These are phyloP conservation scores for Aurinia saxatilis DNA, from an alignment of 345 rosid genomes.

Conservation along the genomic window DNA sequence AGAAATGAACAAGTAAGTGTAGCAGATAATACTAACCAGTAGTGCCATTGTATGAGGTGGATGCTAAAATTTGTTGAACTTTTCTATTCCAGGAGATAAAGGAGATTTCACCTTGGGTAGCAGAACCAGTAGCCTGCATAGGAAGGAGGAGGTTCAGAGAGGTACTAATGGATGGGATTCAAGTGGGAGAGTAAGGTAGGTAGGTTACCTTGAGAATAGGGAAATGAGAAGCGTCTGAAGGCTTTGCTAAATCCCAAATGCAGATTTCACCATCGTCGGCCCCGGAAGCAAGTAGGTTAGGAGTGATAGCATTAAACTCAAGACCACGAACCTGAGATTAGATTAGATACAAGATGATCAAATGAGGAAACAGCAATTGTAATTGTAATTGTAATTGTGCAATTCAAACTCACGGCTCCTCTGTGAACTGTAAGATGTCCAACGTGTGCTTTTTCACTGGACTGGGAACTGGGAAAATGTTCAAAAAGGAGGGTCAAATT, in stretches of 20 bases:
- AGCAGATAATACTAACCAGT: conserved; percentile 59
- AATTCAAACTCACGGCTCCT: conserved; percentile 77
- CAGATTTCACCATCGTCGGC: conserved; percentile 97
- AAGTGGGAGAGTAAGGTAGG: neutral
- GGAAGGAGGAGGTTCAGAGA: neutral
- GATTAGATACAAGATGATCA: too few relatives aligned
- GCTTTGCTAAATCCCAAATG: conserved; percentile 87
- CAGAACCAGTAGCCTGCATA: conserved; percentile 85
- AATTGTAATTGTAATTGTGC: neutral
- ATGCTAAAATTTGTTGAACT: conserved; percentile 88
- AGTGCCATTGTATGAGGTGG: conserved; percentile 89
- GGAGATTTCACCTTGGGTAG: conserved; percentile 95
- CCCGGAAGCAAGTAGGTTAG: conserved; percentile 93
- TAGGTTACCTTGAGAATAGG: conserved; percentile 70
- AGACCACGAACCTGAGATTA: conserved; percentile 96
- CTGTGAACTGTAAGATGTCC: conserved; percentile 77
- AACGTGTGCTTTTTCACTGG: conserved; percentile 53
- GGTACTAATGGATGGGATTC: too few relatives aligned
- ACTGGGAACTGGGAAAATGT: conserved; percentile 49
- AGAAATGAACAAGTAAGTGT: neutral
- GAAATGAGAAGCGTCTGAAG: conserved; percentile 74
- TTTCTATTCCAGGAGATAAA: conserved; percentile 93
- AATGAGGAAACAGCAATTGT: neutral
- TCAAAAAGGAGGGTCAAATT: neutral
- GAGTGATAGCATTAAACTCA: conserved; percentile 68